Evolutionary conservation across 2,329 filamentous ascomycete species (phyloP), one percentile per base, ranked within the genome.

Genomic region (Aspergillus niger): DNA sequence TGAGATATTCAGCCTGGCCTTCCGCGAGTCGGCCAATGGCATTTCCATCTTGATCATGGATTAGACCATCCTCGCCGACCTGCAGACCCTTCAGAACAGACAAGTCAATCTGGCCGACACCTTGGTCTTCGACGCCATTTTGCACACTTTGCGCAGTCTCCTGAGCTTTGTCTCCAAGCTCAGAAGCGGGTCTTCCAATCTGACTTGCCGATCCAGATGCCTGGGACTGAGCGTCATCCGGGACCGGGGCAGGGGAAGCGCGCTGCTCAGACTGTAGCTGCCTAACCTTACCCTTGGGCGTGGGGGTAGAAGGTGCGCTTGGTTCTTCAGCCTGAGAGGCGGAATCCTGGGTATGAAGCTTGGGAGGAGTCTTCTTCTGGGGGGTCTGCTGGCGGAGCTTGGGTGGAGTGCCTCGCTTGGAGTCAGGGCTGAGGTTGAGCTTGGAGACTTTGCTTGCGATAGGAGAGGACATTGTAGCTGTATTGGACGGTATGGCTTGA

Each of bases 81-180:
- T 74, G 68, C n/a, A 78, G 71, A n/a, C 77, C 77, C 61, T 78
- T 79, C 53, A 79, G 63, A 2, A 72, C 65, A 15, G 74, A 73
- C 5, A 79, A 65, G 50, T 75, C 72, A 3, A 75, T 55, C 52
- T 38, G 52, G 36, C 38, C 41, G 15, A 20, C 38, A 36, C 22
- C 41, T n/a, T 28, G 43, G 0, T 54, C 54, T 32, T 61, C 60
- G 5, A 59, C 47, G 32, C 11, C 32, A 36, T 36, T 36, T 13
- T 36, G 32, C n/a, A 62, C 56, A 15, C 66, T 39, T 15, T 64
- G 28, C 0, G 47, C 60, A n/a, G 66, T 67, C 43, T 70, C 65
- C 54, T 68, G 67, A 0, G 62, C 62, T 59, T 68, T 58, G 5
- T 15, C 41, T 13, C 8, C 41, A n/a, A 44, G 20, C 1, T 11